A percentile compares a stretch with the other conserved stretches of the same genome.
phyloP scores from a whole-genome alignment of 371 early-diverging fungal species.

The Zychaea mexicana region DNA sequence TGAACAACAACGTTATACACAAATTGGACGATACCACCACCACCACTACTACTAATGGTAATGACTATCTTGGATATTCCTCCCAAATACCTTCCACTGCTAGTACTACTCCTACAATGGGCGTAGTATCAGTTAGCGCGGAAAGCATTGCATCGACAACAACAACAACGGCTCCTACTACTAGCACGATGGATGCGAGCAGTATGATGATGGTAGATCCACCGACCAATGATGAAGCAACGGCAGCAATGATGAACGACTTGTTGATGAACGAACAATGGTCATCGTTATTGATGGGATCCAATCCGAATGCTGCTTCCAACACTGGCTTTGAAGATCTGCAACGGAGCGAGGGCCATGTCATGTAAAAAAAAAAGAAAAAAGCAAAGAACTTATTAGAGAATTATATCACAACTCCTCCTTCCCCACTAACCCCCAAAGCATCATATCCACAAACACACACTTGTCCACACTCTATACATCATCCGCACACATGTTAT shows the following conservation, averaged over 20 bases:
- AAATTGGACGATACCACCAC: background rate
- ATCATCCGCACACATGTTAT: too few relatives aligned
- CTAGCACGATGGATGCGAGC: background rate
- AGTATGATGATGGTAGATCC: slow-evolving; percentile 8
- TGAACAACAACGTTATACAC: too few relatives aligned
- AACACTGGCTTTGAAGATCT: slow-evolving; percentile 5
- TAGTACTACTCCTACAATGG: too few relatives aligned
- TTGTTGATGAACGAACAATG: background rate
- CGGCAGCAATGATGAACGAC: background rate
- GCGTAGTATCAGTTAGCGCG: background rate
- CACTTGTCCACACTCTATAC: too few relatives aligned
- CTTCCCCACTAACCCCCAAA: too few relatives aligned
- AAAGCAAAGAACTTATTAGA: too few relatives aligned
- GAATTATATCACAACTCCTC: too few relatives aligned
- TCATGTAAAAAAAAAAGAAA: slow-evolving; percentile 1
- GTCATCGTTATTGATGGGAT: background rate
- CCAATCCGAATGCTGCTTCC: background rate
- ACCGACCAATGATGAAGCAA: slow-evolving; percentile 1
- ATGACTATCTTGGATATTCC: background rate
- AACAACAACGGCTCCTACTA: background rate
- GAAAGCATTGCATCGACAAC: background rate
- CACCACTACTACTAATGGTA: too few relatives aligned
- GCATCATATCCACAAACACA: too few relatives aligned
- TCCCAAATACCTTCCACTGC: background rate
- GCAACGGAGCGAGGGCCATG: slow-evolving; percentile 10